Base-by-base conservation (phyloP, 768 basidiomycete genomes). In the Dendrothele bispora region DNA sequence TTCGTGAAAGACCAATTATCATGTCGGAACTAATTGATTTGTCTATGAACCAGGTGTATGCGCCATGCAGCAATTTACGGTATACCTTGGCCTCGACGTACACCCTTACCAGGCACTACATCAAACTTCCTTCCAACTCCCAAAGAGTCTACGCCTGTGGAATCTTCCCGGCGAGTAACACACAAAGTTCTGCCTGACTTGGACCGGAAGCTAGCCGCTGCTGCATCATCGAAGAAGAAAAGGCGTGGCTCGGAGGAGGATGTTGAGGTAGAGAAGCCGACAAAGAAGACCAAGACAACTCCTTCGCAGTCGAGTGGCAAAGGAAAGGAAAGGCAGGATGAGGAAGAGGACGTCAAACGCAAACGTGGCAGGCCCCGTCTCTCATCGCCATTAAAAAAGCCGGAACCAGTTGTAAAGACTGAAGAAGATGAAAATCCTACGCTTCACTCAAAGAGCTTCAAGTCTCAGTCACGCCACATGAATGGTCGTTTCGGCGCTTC, bases 11-110 rank as follows among this genome's bases (percentile, higher is more conserved):
- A 50, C 42, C 32, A 39, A 18, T 14, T 51, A 41, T 54, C 49
- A 49, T 39, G 54, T 54, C 36, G 39, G 15, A 57, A 36, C n/a
- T 21, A 43, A 25, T 39, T 36, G 11, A 15, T 30, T 14, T 30
- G 18, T 35, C 10, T 46, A 37, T 43, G 18, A 20, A 12, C 15
- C 25, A 90, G 88, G 49, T 91, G 89, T 61, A 74, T 91, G 65
- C 84, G 89, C 17, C 89, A 91, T 63, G 78, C 73, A 56, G 88
- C 85, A 10, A 91, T 91, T 48, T 91, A 91, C 64, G 75, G 74
- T 2, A 71, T 76, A 45, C 64, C 77, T 2, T 91, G 89, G 89
- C 89, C 89, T 18, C 70, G 73, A 40, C 84, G 89, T 45, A 58
- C 80, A 14, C 68, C 78, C 30, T 67, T 73, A 28, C 76, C 77